Percentiles rank a stretch among this genome's conserved stretches.
Conservation (phyloP, 2,329 filamentous ascomycete genomes). For the Fusarium sterilihyphosum region DNA sequence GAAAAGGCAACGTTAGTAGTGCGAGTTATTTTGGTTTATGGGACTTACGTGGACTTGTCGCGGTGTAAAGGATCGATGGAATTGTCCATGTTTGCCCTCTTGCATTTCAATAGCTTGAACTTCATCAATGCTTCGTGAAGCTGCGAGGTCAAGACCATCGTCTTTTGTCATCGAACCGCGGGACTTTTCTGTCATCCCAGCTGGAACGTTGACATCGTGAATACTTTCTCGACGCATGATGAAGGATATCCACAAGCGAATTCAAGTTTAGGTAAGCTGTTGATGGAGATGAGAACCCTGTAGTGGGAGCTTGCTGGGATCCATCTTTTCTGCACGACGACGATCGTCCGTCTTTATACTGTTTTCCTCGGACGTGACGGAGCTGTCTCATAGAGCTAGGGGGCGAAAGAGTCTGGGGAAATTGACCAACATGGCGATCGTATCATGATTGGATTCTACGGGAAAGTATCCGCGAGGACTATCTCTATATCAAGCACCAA, state of each 20-base stretch:
- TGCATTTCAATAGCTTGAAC: constrained; percentile 9
- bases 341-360: constrained; percentile 7
- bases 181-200: constrained; percentile 11
- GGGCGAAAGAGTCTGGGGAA: not conserved
- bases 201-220: constrained; percentile 6
- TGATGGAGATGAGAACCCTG: not conserved
- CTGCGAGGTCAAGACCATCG: not conserved
- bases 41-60: constrained; percentile 33
- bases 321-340: not conserved
- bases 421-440: not conserved
- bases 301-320: not conserved
- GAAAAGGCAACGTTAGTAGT: fast-evolving
- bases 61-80: constrained; percentile 35
- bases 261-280: not conserved
- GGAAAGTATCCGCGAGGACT: constrained; percentile 24
- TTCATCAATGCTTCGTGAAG: constrained; percentile 12
- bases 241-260: not conserved
- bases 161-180: constrained; percentile 20
- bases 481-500: not conserved
- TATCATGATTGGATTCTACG: constrained; percentile 18
- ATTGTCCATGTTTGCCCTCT: constrained; percentile 23
- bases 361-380: not conserved
- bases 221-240: constrained; percentile 17
- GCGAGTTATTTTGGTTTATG: not conserved
- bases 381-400: not conserved